A percentile compares a stretch with the other conserved stretches of the same genome.
phyloP scores from a whole-genome alignment of 2,329 filamentous ascomycete species.

The Ophiocordyceps camponoti-floridani region DNA sequence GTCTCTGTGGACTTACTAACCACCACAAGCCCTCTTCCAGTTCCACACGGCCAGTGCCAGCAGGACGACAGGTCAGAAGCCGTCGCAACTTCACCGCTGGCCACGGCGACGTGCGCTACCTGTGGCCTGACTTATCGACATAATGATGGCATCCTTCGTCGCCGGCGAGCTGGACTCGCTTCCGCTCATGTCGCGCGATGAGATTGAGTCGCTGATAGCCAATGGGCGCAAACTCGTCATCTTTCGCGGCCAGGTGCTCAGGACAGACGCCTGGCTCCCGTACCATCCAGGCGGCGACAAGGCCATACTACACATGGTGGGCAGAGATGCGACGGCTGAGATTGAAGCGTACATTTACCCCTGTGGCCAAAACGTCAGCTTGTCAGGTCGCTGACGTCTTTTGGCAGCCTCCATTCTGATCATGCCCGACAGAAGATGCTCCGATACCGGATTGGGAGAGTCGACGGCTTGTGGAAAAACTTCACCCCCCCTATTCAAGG shows the following conservation, averaged over 20 bases:
- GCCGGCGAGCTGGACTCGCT: slow-evolving; percentile 6
- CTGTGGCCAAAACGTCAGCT: slow-evolving; percentile 5
- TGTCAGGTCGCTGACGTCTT: not conserved
- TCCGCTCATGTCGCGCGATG: slow-evolving; percentile 19
- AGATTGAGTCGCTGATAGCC: slow-evolving; percentile 58
- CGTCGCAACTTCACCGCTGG: no score
- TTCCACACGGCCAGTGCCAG: no score
- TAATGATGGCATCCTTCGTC: no score
- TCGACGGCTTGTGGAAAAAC: slow-evolving; percentile 71
- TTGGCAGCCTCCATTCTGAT: slow-evolving; percentile 56
- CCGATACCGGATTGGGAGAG: slow-evolving; percentile 64
- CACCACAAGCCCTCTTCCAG: no score
- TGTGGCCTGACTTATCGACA: no score
- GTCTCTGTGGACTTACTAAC: no score
- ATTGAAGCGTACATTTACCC: slow-evolving; percentile 56
- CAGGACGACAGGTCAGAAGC: no score
- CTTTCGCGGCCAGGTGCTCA: slow-evolving; percentile 63
- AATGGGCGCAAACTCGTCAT: slow-evolving; percentile 67
- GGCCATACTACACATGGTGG: slow-evolving; percentile 83
- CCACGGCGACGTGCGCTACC: no score
- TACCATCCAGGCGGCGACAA: slow-evolving; percentile 89
- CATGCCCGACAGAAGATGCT: slow-evolving; percentile 63
- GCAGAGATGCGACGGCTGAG: slow-evolving; percentile 86
- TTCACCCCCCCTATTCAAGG: slow-evolving; percentile 86
- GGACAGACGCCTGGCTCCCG: slow-evolving; percentile 71